Conservation (phyloP, 495 filamentous ascomycete species). For the Evernia prunastri region DNA sequence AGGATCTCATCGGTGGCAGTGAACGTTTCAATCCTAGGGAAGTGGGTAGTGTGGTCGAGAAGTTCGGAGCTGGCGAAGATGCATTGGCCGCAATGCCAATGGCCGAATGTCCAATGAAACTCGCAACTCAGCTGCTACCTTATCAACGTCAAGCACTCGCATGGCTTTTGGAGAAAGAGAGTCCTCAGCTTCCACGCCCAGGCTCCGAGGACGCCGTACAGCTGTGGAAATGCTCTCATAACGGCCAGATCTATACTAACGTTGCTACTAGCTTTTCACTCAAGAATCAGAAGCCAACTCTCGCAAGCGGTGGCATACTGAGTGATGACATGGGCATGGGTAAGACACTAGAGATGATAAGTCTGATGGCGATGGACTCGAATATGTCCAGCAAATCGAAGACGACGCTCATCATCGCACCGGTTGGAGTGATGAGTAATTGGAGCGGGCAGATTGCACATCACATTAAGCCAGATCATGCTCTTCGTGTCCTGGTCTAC, state of each 20-base stretch:
- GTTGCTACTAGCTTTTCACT: slow-evolving; percentile 66
- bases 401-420: slow-evolving; percentile 73
- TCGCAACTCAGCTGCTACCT: slow-evolving; percentile 63
- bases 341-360: slow-evolving; percentile 86
- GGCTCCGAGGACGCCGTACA: slow-evolving; percentile 64
- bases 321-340: slow-evolving; percentile 95
- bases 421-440: slow-evolving; percentile 86
- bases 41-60: slow-evolving; percentile 59
- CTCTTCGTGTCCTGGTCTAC: slow-evolving; percentile 64
- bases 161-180: slow-evolving; percentile 77
- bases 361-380: slow-evolving; percentile 62
- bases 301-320: slow-evolving; percentile 77
- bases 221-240: slow-evolving; percentile 61
- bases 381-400: slow-evolving; percentile 30
- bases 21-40: slow-evolving; percentile 65
- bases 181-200: slow-evolving; percentile 54
- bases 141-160: slow-evolving; percentile 80
- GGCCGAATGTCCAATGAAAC: slow-evolving; percentile 55
- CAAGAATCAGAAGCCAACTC: slow-evolving; percentile 45
- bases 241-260: slow-evolving; percentile 55
- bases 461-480: slow-evolving; percentile 56
- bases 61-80: slow-evolving; percentile 61
- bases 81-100: slow-evolving; percentile 66
- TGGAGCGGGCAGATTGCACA: slow-evolving; percentile 77
- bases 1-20: slow-evolving; percentile 60